phyloP scores from a whole-genome alignment of 2,329 filamentous ascomycete species.

The Ophiobolus disseminans region DNA sequence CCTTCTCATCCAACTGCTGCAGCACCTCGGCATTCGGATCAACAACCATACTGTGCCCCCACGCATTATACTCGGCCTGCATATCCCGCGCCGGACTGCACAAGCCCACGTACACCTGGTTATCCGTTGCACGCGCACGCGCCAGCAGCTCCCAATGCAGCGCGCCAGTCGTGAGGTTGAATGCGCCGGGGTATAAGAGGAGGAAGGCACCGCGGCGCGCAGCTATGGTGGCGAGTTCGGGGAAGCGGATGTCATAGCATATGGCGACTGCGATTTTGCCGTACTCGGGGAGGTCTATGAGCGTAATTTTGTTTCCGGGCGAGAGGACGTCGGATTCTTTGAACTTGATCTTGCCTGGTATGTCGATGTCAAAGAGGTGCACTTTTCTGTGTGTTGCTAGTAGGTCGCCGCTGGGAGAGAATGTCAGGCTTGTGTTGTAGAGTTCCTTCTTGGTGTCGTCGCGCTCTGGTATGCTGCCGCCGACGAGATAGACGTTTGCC shows the following conservation, averaged over 20 bases:
- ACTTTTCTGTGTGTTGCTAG: conserved; percentile 92
- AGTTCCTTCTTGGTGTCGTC: conserved; percentile 68
- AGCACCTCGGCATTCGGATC: conserved; percentile 88
- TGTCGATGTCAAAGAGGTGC: conserved; percentile 97
- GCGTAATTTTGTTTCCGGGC: conserved; percentile 82
- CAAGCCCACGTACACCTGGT: conserved; percentile 90
- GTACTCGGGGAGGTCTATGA: conserved; percentile 87
- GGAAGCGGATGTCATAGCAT: conserved; percentile 98
- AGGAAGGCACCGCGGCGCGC: conserved; percentile 86
- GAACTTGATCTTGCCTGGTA: conserved; percentile 93
- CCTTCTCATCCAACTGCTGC: conserved; percentile 76
- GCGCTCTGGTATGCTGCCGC: conserved; percentile 90
- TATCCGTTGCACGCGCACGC: conserved; percentile 85
- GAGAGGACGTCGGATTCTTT: conserved; percentile 87
- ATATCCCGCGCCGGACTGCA: conserved; percentile 89
- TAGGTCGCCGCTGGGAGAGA: conserved; percentile 77
- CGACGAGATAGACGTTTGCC: conserved; percentile 80
- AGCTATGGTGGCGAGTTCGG: conserved; percentile 88
- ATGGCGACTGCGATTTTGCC: conserved; percentile 88
- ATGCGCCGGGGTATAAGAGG: conserved; percentile 93
- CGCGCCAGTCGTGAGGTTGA: conserved; percentile 91
- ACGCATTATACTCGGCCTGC: conserved; percentile 81
- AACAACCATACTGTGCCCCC: conserved; percentile 87
- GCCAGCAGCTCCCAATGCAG: conserved; percentile 90
- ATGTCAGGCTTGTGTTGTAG: conserved; percentile 91